phyloP scores from a whole-genome alignment of 108 stramenopile genomes.

The Mayamaea pseudoterrestris region DNA sequence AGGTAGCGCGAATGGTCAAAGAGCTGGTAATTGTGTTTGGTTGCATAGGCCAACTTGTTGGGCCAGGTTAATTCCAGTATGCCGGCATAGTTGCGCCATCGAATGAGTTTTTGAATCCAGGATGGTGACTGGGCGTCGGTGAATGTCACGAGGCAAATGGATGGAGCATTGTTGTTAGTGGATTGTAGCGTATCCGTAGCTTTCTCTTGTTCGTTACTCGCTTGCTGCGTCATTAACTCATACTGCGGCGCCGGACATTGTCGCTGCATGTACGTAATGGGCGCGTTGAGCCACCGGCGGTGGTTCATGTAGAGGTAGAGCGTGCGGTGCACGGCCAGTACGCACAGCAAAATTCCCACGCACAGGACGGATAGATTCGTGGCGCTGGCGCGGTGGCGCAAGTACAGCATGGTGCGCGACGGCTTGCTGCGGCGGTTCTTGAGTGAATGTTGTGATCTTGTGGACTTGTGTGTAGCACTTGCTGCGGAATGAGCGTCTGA shows the following conservation, averaged over 20 bases:
- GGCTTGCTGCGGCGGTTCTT: no score
- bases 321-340: slow-evolving; percentile 2
- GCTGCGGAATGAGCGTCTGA: no score
- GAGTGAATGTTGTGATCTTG: no score
- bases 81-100: slow-evolving; percentile 16
- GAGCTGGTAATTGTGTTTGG: slow-evolving; percentile 15
- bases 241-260: slow-evolving; percentile 9
- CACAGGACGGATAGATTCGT: slow-evolving; percentile 1
- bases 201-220: no score
- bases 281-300: slow-evolving; percentile 10
- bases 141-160: slow-evolving; percentile 15
- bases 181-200: no score
- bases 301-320: slow-evolving; percentile 6
- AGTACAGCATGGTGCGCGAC: slow-evolving; percentile 4
- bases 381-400: slow-evolving; percentile 6
- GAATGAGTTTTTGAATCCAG: slow-evolving; percentile 4
- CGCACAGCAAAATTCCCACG: not conserved
- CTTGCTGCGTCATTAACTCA: no score
- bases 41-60: slow-evolving; percentile 15
- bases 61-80: slow-evolving; percentile 17
- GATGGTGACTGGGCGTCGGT: slow-evolving; percentile 10
- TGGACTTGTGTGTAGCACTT: no score
- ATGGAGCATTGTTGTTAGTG: not conserved
- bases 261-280: slow-evolving; percentile 11
- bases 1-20: slow-evolving; percentile 13